A percentile compares a stretch with the other conserved stretches of the same genome.
phyloP scores from a whole-genome alignment of 2,329 filamentous ascomycete species.

The Stagonosporopsis vannaccii region DNA sequence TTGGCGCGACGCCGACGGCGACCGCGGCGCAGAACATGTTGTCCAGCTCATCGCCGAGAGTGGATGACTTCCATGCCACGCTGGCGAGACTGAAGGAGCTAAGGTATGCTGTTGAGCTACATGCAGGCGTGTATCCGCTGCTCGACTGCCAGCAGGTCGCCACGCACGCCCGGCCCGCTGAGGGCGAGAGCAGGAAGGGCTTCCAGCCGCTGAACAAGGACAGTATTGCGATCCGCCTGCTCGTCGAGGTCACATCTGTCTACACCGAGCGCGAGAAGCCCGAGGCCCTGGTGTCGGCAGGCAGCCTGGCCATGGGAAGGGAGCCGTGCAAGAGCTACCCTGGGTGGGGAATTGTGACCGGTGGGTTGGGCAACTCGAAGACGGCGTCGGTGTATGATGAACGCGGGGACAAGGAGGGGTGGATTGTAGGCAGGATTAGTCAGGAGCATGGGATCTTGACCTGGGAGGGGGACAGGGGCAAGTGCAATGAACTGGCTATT shows the following conservation, averaged over 20 bases:
- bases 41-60: constrained; percentile 46
- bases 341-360: constrained; percentile 74
- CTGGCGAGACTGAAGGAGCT: constrained; percentile 48
- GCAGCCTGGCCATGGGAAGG: constrained; percentile 72
- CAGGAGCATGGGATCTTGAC: constrained; percentile 80
- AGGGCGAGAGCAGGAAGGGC: constrained; percentile 18
- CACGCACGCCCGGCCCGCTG: constrained; percentile 65
- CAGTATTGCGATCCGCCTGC: constrained; percentile 70
- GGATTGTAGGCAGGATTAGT: constrained; percentile 75
- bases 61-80: constrained; percentile 51
- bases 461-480: constrained; percentile 58
- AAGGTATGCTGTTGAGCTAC: constrained; percentile 68
- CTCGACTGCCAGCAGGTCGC: constrained; percentile 82
- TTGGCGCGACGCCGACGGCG: constrained; percentile 79
- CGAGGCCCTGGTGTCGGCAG: constrained; percentile 74
- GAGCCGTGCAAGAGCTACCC: constrained; percentile 75
- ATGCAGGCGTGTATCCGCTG: constrained; percentile 78
- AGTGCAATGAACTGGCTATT: constrained; percentile 57
- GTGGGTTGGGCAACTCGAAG: constrained; percentile 57
- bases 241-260: constrained; percentile 74
- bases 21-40: constrained; percentile 69
- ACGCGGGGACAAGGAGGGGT: constrained; percentile 52
- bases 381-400: constrained; percentile 37
- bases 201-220: constrained; percentile 55
- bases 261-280: constrained; percentile 61